Conservation (phyloP, 164 flowering plant genomes). For the Magnolia officinalis region DNA sequence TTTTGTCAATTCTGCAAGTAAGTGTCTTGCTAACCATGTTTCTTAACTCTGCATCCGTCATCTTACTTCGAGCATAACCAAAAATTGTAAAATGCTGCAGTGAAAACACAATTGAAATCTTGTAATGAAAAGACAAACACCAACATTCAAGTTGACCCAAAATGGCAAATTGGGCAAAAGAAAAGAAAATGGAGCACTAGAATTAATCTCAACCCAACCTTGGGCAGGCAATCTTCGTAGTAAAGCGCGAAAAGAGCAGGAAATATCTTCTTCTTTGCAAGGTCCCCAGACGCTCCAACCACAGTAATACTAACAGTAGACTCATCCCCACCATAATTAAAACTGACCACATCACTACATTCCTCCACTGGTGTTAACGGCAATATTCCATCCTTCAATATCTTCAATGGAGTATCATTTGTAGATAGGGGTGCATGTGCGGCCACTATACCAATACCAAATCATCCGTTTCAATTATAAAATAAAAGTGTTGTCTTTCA, state of each 20-base stretch:
- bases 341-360: constrained; percentile 16
- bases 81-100: constrained; percentile 80
- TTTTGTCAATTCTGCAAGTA: constrained; percentile 90
- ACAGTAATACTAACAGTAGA: constrained; percentile 78
- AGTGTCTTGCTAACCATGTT: constrained; percentile 87
- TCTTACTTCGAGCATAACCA: constrained; percentile 95
- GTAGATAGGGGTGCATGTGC: constrained; percentile 26
- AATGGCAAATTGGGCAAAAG: not conserved
- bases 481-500: not conserved
- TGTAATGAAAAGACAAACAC: not conserved
- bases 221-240: constrained; percentile 75
- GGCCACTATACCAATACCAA: constrained; percentile 42
- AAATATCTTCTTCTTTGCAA: constrained; percentile 94
- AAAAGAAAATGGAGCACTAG: not conserved
- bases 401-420: constrained; percentile 32
- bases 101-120: not conserved
- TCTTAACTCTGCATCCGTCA: constrained; percentile 89
- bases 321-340: constrained; percentile 25
- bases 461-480: constrained; percentile 5
- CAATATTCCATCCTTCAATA: constrained; percentile 34
- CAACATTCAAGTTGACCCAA: not conserved
- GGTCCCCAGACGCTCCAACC: constrained; percentile 98
- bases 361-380: constrained; percentile 35
- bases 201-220: constrained; percentile 36
- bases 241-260: constrained; percentile 93